Base-by-base conservation (phyloP, 495 filamentous ascomycete genomes). In the Penicillium herquei region DNA sequence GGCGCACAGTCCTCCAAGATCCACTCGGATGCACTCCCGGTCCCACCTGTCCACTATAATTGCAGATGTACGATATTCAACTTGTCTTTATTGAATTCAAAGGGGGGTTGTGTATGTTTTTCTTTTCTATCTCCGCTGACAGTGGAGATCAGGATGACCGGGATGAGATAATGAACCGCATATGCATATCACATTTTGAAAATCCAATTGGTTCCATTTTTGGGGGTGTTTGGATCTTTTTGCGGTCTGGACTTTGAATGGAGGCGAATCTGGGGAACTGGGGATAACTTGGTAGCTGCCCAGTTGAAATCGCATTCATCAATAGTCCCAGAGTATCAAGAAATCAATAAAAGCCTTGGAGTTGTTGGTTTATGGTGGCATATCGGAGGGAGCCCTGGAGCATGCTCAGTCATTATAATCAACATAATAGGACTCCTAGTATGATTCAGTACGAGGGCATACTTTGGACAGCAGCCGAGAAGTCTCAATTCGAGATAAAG, bases 161-260 rank as follows among this genome's bases (percentile, higher is more conserved):
- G 46, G 17, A 62, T 52, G 51, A 44, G 52, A 37, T 3, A 7
- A 6, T 41, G 14, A 13, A 18, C 46, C 47, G 62, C 51, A 58
- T 57, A 51, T 65, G 54, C 52, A 56, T 47, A 50, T 60, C 48
- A 58, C 34, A 32, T 46, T 33, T 16, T 10, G 21, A 11, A 12
- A 44, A 3, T 9, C 34, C 12, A 37, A 13, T 37, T 37, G 34
- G 34, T 13, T 37, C 34, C 8, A n/a, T n/a, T n/a, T 7, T 37
- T 30, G 9, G 11, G 39, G 11, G 6, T 44, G 43, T 33, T 5
- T 33, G 13, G 18, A 44, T 44, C 26, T 11, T 26, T 30, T 30
- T 44, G 17, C 21, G 21, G 21, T 26, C 21, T 26, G 21, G 21
- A 26, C 21, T 26, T 26, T 26, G 21, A 26, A 26, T 26, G 21